phyloP scores from a whole-genome alignment of 129 eudicot species.

The Kitagawia praeruptora region DNA sequence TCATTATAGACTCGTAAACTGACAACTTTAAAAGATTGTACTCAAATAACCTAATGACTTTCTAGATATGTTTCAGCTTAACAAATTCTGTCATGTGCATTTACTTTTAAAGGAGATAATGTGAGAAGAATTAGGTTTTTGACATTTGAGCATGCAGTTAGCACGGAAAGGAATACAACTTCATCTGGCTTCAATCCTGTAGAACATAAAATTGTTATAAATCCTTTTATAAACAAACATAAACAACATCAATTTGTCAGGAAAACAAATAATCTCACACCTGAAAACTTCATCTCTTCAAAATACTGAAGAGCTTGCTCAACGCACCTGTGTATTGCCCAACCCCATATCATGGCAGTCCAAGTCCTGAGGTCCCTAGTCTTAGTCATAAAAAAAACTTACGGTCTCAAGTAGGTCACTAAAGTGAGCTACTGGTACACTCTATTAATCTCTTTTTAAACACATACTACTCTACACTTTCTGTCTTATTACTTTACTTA shows the following conservation, averaged over 20 bases:
- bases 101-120: not conserved
- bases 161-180: too few species aligned
- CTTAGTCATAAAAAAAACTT: slow-evolving; percentile 27
- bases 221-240: not conserved
- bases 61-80: not conserved
- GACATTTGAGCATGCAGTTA: too few species aligned
- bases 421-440: too few species aligned
- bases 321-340: slow-evolving; percentile 45
- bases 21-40: not conserved
- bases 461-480: too few species aligned
- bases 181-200: slow-evolving; percentile 50
- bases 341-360: slow-evolving; percentile 58
- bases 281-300: slow-evolving; percentile 42
- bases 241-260: not conserved
- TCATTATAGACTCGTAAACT: not conserved
- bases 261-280: slow-evolving; percentile 15
- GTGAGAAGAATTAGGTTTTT: not conserved
- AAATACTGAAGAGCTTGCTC: slow-evolving; percentile 34
- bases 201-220: not conserved
- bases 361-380: slow-evolving; percentile 45
- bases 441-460: too few species aligned
- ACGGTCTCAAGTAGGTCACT: too few species aligned
- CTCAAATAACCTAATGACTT: not conserved
- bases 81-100: not conserved
- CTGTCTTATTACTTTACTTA: too few species aligned